Base-by-base conservation (phyloP, 768 basidiomycete genomes). In the Pisolithus tinctorius region DNA sequence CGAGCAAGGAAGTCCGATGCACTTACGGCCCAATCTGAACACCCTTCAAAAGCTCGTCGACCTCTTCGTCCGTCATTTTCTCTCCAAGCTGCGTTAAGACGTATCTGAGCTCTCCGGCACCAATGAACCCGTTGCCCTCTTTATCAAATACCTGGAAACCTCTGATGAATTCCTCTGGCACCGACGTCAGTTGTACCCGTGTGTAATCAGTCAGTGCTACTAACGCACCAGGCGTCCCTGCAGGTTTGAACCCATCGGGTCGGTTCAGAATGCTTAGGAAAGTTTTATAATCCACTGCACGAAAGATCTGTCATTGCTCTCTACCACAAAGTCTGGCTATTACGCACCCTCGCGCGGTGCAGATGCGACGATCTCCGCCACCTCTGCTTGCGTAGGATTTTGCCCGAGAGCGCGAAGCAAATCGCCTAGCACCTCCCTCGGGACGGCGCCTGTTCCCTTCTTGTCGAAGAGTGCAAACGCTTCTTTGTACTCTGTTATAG, bases 311-410 rank as follows among this genome's bases (percentile, higher is more conserved):
- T 13, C 23, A 47, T 10, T 16, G 2, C 9, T 7, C 23, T 36
- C 13, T 4, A 46, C 14, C 25, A 14, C 17, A 20, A 3, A 36
- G 26, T 16, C 16, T 25, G 20, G 9, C 13, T 11, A 31, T 45
- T 20, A 29, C 74, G 59, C 58, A 90, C 91, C 88, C 51, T 94
- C 88, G 52, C 82, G 74, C 14, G 90, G 90, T 3, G 90, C 83
- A 13, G 71, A 66, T 4, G 75, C 71, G 27, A 88, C 79, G 56
- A 98, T 83, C 17, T 92, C 87, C 8, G 82, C 80, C 4, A 98
- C 93, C 69, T 99, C 94, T n/a, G 88, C 85, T 67, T 98, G 96
- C 0, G 95, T 98, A n/a, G 96, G 96, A 67, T 99, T 99, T 74
- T 98, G 96, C 2, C 96, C 96, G 3, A 99, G 74, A 0, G 93